Evolutionary conservation across 805 yeast species (phyloP), one percentile per base, ranked within the genome.

Genomic region (Pichia paraexigua): DNA sequence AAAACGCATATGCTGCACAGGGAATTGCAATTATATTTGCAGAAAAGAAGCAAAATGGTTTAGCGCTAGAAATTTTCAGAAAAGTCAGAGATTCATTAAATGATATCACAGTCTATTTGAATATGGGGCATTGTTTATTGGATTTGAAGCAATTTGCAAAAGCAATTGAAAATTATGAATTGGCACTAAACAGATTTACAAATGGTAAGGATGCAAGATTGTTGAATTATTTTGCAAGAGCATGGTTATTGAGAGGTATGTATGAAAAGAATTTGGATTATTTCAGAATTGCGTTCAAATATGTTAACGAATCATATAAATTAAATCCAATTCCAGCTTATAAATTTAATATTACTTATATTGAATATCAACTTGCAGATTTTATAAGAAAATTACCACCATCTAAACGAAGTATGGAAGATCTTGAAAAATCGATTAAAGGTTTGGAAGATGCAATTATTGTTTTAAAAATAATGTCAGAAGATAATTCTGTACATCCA

Each of bases 1-100:
- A 77, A 58, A 88, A 92, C 64, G 92, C 91, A 1, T 94, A 84
- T 71, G 99, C 99, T 6, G 98, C 99, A 1, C 99, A 94, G 68
- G 99, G 99, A 50, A 76, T 94, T 55, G 98, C 97, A 1, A 89
- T 94, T 51, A 81, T 90, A 5, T 86, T 89, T 66, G 95, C 95
- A 12, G 97, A 92, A 61, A 84, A 83, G 61, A 83, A 83, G 58
- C 83, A 87, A 58, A 70, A 80, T 35, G 82, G 80, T 25, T 75
- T 83, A 54, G 96, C 98, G 0, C 74, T 91, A 61, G 95, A 88
- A 58, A 83, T 91, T 44, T 82, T 94, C 62, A 79, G 95, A 66
- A 89, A 91, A 59, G 82, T 91, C 50, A 79, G 97, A 63, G 99
- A 94, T 61, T 85, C 97, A 6, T 73, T 91, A 57, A 85, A 86